These are phyloP conservation scores for Botrytis fabae DNA, from an alignment of 2,329 filamentous ascomycete genomes.

Conservation along the genomic window DNA sequence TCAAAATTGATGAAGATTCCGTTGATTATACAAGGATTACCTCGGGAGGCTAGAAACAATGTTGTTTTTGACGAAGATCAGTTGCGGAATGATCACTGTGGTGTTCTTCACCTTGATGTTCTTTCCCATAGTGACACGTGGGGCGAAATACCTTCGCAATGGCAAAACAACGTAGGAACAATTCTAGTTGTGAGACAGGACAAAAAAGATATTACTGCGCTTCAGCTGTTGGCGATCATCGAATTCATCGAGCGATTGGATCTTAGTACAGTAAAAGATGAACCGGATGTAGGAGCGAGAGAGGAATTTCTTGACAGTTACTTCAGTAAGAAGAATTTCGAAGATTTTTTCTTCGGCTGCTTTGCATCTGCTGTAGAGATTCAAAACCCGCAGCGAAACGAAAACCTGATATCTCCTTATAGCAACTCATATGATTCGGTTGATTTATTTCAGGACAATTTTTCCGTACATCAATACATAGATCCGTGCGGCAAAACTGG, in stretches of 20 bases:
- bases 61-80: background rate
- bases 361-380: accelerated
- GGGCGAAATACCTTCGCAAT: background rate
- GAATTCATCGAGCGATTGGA: accelerated
- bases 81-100: background rate
- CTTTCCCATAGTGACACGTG: background rate
- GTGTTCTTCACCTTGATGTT: background rate
- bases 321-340: background rate
- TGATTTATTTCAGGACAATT: background rate
- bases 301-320: accelerated
- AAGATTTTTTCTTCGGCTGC: background rate
- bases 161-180: too few relatives aligned
- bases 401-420: background rate
- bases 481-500: too few relatives aligned
- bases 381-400: too few relatives aligned
- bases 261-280: background rate
- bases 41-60: background rate
- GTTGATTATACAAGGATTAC: background rate
- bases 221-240: background rate
- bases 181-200: background rate
- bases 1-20: background rate
- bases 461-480: accelerated
- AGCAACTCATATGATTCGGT: background rate
- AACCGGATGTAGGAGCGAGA: background rate
- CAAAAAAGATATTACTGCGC: background rate